Conservation (phyloP, 805 yeast genomes). For the Suhomyces sp. region DNA sequence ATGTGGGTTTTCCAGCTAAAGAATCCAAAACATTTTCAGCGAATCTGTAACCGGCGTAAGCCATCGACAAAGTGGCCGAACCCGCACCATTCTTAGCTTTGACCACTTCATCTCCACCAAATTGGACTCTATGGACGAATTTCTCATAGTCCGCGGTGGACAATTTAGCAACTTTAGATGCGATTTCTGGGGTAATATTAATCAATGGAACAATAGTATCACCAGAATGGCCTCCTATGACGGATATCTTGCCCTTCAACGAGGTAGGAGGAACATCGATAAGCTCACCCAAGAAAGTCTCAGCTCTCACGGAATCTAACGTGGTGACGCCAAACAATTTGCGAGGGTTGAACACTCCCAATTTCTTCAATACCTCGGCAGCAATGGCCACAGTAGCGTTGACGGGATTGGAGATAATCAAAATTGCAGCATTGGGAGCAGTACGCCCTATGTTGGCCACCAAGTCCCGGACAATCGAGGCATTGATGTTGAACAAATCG, state of each 20-base stretch:
- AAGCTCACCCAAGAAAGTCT: slow-evolving; percentile 43
- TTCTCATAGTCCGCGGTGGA: slow-evolving; percentile 18
- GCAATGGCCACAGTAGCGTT: slow-evolving; percentile 49
- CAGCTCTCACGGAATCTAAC: slow-evolving; percentile 46
- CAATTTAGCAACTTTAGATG: slow-evolving; percentile 17
- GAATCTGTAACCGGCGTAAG: slow-evolving; percentile 80
- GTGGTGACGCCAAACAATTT: slow-evolving; percentile 49
- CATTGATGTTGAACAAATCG: slow-evolving; percentile 47
- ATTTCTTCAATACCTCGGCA: slow-evolving; percentile 47
- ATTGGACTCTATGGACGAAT: slow-evolving; percentile 44
- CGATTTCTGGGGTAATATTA: slow-evolving; percentile 16
- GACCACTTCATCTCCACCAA: slow-evolving; percentile 95
- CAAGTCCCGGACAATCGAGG: slow-evolving; percentile 44
- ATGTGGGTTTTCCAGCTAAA: slow-evolving; percentile 55
- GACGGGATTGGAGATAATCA: slow-evolving; percentile 48
- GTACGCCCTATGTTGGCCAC: slow-evolving; percentile 39
- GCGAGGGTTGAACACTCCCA: slow-evolving; percentile 46
- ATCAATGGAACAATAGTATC: slow-evolving; percentile 46
- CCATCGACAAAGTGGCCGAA: slow-evolving; percentile 95
- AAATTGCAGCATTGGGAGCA: slow-evolving; percentile 43
- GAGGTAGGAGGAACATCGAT: slow-evolving; percentile 29
- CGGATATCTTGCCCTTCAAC: slow-evolving; percentile 42
- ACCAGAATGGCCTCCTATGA: slow-evolving; percentile 48
- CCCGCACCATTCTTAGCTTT: slow-evolving; percentile 93
- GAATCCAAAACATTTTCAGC: slow-evolving; percentile 66